Evolutionary conservation across 2,329 filamentous ascomycete genomes (phyloP).

Genomic region (Dendryphion nanum): DNA sequence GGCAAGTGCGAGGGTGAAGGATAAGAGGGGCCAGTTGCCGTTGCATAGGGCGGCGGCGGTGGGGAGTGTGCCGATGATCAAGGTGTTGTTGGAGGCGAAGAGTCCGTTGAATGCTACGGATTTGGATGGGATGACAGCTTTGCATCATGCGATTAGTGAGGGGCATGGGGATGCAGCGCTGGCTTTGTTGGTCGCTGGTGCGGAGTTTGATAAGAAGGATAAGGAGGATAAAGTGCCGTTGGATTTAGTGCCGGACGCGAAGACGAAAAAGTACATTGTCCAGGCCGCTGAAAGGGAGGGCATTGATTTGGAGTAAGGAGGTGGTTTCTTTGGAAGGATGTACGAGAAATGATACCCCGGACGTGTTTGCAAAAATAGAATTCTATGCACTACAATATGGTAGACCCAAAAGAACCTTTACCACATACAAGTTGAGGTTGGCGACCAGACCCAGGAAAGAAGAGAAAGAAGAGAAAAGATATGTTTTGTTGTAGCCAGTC

Average conservation of each 20-base stretch:
- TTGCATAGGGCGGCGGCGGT: conserved; percentile 89
- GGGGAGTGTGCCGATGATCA: conserved; percentile 84
- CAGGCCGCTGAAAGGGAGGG: conserved; percentile 81
- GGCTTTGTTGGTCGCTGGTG: conserved; percentile 77
- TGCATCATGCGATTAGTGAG: conserved; percentile 83
- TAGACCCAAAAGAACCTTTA: too few relatives aligned
- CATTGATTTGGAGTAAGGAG: conserved; percentile 57
- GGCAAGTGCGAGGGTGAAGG: conserved; percentile 76
- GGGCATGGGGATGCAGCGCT: conserved; percentile 78
- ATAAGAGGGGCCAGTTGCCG: conserved; percentile 84
- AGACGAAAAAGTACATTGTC: conserved; percentile 76
- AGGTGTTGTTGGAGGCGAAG: conserved; percentile 69
- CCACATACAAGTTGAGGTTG: too few relatives aligned
- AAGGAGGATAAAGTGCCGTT: conserved; percentile 68
- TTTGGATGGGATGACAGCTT: conserved; percentile 75
- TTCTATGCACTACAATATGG: too few relatives aligned
- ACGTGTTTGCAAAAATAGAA: too few relatives aligned
- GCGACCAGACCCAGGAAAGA: too few relatives aligned
- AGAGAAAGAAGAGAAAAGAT: too few relatives aligned
- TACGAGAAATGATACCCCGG: too few relatives aligned
- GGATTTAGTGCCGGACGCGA: conserved; percentile 80
- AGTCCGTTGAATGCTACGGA: conserved; percentile 86
- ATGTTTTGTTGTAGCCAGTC: too few relatives aligned
- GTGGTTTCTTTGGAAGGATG: too few relatives aligned
- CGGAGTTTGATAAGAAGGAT: conserved; percentile 77